These are phyloP conservation scores for Penicillium turbatum DNA, from an alignment of 495 filamentous ascomycete genomes.

Conservation along the genomic window DNA sequence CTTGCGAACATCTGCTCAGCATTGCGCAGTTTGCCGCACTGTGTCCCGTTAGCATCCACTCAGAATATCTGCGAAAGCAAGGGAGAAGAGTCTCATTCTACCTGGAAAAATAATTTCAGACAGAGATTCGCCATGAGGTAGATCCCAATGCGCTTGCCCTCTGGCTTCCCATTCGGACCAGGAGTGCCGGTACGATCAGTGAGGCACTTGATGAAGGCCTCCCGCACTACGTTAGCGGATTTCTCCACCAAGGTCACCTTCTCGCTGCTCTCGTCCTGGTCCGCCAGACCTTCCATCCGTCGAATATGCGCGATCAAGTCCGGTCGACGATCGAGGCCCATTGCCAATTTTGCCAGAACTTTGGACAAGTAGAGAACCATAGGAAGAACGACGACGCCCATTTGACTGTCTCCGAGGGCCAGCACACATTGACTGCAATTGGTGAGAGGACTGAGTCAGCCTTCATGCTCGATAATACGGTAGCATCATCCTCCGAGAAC, in stretches of 20 bases:
- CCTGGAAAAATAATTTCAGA: constrained; percentile 82
- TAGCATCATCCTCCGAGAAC: not conserved
- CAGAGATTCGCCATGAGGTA: constrained; percentile 89
- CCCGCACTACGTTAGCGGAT: constrained; percentile 80
- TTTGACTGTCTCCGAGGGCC: constrained; percentile 70
- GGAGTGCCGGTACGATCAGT: constrained; percentile 68
- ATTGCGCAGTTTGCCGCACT: constrained; percentile 54
- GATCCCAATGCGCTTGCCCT: constrained; percentile 81
- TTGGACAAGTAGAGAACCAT: constrained; percentile 72
- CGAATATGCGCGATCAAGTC: constrained; percentile 59
- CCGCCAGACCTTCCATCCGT: constrained; percentile 43
- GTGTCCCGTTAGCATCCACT: not conserved
- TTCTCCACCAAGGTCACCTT: constrained; percentile 75
- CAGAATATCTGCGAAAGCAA: not conserved
- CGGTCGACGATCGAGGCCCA: constrained; percentile 71
- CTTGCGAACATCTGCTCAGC: constrained; percentile 88
- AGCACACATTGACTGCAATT: constrained; percentile 62
- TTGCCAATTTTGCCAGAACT: constrained; percentile 72
- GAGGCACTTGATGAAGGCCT: constrained; percentile 86
- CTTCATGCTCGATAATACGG: not conserved
- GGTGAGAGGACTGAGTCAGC: constrained; percentile 1
- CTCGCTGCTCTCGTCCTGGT: constrained; percentile 52
- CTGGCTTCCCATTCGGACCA: constrained; percentile 52
- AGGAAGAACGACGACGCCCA: constrained; percentile 72
- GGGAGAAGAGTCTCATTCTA: constrained; percentile 26